Conservation (phyloP, 352 stramenopile genomes). For the Vaucheria bursata region DNA sequence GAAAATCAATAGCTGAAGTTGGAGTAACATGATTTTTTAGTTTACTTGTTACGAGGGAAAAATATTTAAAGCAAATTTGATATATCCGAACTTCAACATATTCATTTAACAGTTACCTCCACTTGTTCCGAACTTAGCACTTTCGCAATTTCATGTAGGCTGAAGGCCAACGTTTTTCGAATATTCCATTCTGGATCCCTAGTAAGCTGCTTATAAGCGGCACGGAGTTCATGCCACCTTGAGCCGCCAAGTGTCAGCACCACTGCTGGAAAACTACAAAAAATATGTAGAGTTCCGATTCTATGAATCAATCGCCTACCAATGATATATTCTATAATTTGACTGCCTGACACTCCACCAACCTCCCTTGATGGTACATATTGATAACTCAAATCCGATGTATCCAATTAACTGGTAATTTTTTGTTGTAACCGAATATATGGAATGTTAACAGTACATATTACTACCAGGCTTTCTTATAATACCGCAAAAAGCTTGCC, state of each 20-base stretch:
- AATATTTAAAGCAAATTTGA: neutral
- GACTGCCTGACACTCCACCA: too few relatives aligned
- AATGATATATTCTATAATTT: too few relatives aligned
- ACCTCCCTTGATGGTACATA: slow-evolving; percentile 82
- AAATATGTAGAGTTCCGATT: neutral
- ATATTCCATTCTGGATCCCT: slow-evolving; percentile 76
- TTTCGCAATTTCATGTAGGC: slow-evolving; percentile 67
- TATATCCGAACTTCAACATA: neutral
- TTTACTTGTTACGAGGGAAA: neutral
- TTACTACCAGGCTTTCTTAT: too few relatives aligned
- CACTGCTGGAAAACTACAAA: slow-evolving; percentile 64
- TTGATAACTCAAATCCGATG: slow-evolving; percentile 74
- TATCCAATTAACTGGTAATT: neutral
- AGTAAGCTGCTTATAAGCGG: slow-evolving; percentile 67
- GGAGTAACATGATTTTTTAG: neutral
- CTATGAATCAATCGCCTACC: too few relatives aligned
- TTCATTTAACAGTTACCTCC: slow-evolving; percentile 3
- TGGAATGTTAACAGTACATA: slow-evolving; percentile 23
- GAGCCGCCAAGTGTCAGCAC: slow-evolving; percentile 62
- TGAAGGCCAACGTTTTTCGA: slow-evolving; percentile 76
- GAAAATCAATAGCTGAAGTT: neutral
- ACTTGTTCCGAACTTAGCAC: slow-evolving; percentile 27
- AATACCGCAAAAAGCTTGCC: too few relatives aligned
- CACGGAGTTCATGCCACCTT: slow-evolving; percentile 65
- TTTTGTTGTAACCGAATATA: neutral